These are phyloP conservation scores for Scenedesmus sp. DNA, from an alignment of 163 green algal genomes.

Conservation along the genomic window DNA sequence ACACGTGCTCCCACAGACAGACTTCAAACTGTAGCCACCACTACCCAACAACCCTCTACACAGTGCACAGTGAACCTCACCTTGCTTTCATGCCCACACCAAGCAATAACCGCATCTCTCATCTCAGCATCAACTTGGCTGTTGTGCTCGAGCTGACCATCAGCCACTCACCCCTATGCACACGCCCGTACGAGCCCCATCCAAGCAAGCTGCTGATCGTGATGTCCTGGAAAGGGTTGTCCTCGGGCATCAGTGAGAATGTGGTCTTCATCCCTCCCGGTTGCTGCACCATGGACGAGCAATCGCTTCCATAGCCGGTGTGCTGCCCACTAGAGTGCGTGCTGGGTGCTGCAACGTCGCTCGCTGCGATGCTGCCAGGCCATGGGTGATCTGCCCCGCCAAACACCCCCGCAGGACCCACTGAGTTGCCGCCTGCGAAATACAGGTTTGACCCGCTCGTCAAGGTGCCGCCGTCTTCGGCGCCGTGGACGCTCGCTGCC, in stretches of 20 bases:
- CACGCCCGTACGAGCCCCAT: conserved; percentile 70
- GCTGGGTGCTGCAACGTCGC: conserved; percentile 4
- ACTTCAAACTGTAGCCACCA: too few species aligned
- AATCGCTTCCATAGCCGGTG: conserved; percentile 26
- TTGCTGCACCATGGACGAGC: not conserved
- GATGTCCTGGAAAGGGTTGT: conserved; percentile 75
- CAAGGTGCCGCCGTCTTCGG: not conserved
- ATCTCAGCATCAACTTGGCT: conserved; percentile 11
- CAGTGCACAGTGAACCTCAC: too few species aligned
- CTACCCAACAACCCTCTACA: too few species aligned
- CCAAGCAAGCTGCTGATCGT: conserved; percentile 77
- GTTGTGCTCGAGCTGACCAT: not conserved
- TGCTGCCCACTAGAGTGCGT: conserved; percentile 3
- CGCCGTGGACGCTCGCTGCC: not conserved
- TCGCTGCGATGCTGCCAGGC: not conserved
- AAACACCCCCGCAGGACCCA: not conserved
- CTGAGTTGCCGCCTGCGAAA: not conserved
- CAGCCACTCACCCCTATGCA: conserved; percentile 67
- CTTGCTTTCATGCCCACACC: too few species aligned
- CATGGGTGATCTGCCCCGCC: not conserved
- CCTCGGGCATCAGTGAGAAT: conserved; percentile 59
- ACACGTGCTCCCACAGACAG: too few species aligned
- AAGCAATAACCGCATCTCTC: too few species aligned
- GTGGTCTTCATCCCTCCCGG: conserved; percentile 13
- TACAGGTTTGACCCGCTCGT: not conserved